A percentile compares a stretch with the other conserved stretches of the same genome.
Conservation (phyloP, 208 protist genomes). For the Phytomonas serpens region DNA sequence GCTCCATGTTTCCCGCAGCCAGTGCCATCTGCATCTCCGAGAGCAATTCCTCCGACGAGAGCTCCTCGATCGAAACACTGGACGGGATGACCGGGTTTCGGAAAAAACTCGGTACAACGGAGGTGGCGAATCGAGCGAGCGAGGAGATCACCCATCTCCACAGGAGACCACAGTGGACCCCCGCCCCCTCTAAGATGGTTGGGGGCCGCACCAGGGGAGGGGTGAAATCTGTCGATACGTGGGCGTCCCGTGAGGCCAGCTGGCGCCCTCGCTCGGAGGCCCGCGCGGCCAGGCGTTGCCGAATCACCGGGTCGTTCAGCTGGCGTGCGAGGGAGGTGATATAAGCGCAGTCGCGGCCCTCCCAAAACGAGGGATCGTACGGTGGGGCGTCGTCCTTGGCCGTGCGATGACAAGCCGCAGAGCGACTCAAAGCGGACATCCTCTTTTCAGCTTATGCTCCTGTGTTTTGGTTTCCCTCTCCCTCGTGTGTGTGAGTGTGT, state of each 20-base stretch:
- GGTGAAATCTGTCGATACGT: background rate
- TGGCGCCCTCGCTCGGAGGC: background rate
- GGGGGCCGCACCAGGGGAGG: background rate
- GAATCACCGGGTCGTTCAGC: conserved; percentile 5
- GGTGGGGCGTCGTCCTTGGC: conserved; percentile 51
- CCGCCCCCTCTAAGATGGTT: background rate
- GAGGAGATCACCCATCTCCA: background rate
- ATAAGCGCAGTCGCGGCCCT: conserved; percentile 43
- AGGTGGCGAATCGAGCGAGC: background rate
- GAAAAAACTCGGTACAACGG: background rate
- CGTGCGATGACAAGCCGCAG: conserved; percentile 19
- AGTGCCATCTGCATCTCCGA: conserved; percentile 63
- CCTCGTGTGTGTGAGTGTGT: background rate
- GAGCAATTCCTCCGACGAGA: conserved; percentile 51
- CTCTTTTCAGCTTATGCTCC: background rate
- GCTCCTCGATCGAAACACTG: background rate
- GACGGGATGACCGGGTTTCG: background rate
- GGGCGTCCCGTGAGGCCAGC: background rate
- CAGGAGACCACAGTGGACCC: background rate
- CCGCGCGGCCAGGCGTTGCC: background rate
- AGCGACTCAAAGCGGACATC: background rate
- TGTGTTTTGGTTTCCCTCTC: background rate
- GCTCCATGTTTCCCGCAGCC: conserved; percentile 43
- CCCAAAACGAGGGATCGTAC: conserved; percentile 54
- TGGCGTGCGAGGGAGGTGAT: conserved; percentile 33